These are phyloP conservation scores for Rosa chinensis DNA, from an alignment of 306 rosid species.

Conservation along the genomic window DNA sequence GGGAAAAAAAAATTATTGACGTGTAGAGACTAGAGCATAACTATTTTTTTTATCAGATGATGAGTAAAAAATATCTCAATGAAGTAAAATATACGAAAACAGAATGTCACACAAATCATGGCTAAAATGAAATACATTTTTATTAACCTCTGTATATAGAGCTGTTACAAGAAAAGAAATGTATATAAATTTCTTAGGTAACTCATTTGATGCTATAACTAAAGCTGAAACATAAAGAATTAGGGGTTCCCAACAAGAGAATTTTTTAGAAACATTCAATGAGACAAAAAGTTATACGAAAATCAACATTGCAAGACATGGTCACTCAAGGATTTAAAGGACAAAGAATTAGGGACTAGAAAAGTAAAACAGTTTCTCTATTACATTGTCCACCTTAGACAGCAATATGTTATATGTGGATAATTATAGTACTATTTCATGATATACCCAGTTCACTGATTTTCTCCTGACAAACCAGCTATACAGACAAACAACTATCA, in stretches of 20 bases:
- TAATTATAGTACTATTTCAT: background rate
- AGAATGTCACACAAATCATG: background rate
- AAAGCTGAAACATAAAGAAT: background rate
- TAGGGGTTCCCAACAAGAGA: background rate
- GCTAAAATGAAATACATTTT: background rate
- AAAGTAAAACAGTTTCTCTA: background rate
- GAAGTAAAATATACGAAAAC: background rate
- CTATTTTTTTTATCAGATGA: background rate
- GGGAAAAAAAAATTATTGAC: background rate
- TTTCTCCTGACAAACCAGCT: background rate
- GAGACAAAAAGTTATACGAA: background rate
- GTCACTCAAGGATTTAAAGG: background rate
- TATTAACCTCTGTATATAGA: background rate
- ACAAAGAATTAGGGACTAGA: background rate
- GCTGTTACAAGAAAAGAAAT: background rate
- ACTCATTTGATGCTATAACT: background rate
- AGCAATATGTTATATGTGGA: background rate
- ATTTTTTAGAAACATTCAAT: background rate
- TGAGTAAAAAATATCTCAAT: background rate
- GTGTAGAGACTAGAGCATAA: background rate
- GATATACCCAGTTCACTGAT: background rate
- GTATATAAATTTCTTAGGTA: background rate
- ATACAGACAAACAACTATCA: background rate
- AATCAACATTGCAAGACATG: constrained; percentile 5
- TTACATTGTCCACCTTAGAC: background rate